Percentiles rank a stretch among this genome's conserved stretches.
Conservation (phyloP, 345 rosid species). For the Euphorbia tirucalli region DNA sequence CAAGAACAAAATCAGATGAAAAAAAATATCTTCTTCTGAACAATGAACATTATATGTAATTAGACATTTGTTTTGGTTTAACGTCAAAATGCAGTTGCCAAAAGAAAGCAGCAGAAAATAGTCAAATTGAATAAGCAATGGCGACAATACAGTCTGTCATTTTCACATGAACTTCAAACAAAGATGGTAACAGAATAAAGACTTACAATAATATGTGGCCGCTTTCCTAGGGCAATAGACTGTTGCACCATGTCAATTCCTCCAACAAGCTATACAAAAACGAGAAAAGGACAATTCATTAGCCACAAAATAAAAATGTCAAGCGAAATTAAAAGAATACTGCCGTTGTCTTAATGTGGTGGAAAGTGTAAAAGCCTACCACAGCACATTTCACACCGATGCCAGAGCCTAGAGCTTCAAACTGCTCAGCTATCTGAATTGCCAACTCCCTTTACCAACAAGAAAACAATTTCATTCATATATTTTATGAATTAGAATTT, state of each 20-base stretch:
- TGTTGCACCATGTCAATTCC: conserved; percentile 90
- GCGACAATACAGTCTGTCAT: not conserved
- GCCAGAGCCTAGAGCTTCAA: conserved; percentile 81
- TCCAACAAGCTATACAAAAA: conserved; percentile 76
- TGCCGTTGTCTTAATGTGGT: not conserved
- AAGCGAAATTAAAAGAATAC: not conserved
- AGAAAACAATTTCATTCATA: conserved; percentile 1
- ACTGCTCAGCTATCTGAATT: conserved; percentile 95
- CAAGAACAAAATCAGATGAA: not conserved
- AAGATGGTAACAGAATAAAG: not conserved
- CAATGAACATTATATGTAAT: not conserved
- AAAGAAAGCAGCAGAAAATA: not conserved
- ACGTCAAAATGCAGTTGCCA: not conserved
- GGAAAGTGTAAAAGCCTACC: conserved; percentile 45
- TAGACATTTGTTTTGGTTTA: not conserved
- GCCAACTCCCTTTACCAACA: conserved; percentile 73
- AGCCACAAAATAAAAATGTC: not conserved
- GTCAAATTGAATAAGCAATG: not conserved
- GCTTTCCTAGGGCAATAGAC: conserved; percentile 65
- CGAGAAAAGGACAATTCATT: not conserved
- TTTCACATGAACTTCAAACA: not conserved
- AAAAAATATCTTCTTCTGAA: not conserved
- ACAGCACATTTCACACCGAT: conserved; percentile 80
- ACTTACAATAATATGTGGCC: conserved; percentile 85
- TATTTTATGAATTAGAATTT: not conserved